Evolutionary conservation across 495 filamentous ascomycete genomes (phyloP).

Genomic region (Pyronema omphalodes): DNA sequence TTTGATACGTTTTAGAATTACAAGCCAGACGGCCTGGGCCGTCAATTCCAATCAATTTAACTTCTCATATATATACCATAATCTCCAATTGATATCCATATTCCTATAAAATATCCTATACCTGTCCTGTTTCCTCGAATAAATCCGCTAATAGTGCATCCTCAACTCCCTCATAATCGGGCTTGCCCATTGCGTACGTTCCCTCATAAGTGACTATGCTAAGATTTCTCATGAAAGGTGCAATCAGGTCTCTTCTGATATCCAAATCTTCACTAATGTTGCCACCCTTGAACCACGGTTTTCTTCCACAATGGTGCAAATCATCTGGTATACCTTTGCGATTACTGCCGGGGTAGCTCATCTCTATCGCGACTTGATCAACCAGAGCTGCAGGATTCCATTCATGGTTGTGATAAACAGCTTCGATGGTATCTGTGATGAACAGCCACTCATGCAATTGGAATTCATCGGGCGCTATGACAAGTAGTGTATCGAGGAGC

Average conservation of each 20-base stretch:
- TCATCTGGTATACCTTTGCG: slow-evolving; percentile 21
- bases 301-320: slow-evolving; percentile 34
- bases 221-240: slow-evolving; percentile 77
- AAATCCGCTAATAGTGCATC: slow-evolving; percentile 57
- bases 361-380: slow-evolving; percentile 67
- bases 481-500: slow-evolving; percentile 66
- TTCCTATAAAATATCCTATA: too few species aligned
- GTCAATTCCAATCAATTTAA: too few species aligned
- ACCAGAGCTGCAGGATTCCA: slow-evolving; percentile 45
- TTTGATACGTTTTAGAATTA: too few species aligned
- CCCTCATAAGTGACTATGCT: slow-evolving; percentile 85
- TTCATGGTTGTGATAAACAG: slow-evolving; percentile 42
- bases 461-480: slow-evolving; percentile 84
- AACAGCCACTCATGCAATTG: slow-evolving; percentile 93
- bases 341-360: slow-evolving; percentile 22
- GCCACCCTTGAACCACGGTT: slow-evolving; percentile 41
- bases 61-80: too few species aligned
- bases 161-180: slow-evolving; percentile 51
- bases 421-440: slow-evolving; percentile 89
- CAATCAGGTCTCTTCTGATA: slow-evolving; percentile 36
- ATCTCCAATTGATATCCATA: too few species aligned
- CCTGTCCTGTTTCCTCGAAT: slow-evolving; percentile 42
- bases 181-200: slow-evolving; percentile 62
- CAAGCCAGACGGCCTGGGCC: too few species aligned
- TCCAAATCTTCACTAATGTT: slow-evolving; percentile 12